Evolutionary conservation across 495 filamentous ascomycete genomes (phyloP).

Genomic region (Pyronema omphalodes): DNA sequence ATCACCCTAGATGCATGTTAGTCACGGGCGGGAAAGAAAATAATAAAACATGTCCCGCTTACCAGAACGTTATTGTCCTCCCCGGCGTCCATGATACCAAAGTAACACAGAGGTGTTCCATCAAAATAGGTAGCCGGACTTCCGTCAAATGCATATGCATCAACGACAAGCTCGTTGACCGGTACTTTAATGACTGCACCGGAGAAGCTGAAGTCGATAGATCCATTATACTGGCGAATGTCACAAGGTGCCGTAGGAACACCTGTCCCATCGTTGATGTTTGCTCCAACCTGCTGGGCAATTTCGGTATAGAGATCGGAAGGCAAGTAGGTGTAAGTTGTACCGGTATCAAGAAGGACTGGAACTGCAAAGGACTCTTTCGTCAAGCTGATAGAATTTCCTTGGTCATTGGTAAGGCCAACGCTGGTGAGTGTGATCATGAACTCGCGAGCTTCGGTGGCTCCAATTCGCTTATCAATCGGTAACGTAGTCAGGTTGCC

Average conservation of each 20-base stretch:
- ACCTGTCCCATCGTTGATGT: constrained; percentile 32
- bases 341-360: constrained; percentile 81
- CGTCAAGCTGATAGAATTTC: constrained; percentile 25
- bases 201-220: constrained; percentile 52
- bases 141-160: constrained; percentile 33
- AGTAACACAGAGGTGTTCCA: constrained; percentile 45
- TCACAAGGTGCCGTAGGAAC: constrained; percentile 58
- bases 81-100: constrained; percentile 57
- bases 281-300: constrained; percentile 43
- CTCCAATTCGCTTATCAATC: constrained; percentile 39
- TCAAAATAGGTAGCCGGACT: constrained; percentile 39
- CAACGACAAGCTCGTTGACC: constrained; percentile 61
- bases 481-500: constrained; percentile 60
- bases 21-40: neutral
- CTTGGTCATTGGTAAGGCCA: constrained; percentile 26
- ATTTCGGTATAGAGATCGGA: constrained; percentile 44
- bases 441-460: constrained; percentile 45
- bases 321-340: constrained; percentile 75
- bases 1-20: constrained; percentile 38
- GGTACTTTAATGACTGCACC: constrained; percentile 48
- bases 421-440: constrained; percentile 58
- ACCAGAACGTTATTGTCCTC: constrained; percentile 45
- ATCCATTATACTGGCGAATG: constrained; percentile 36
- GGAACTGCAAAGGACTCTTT: constrained; percentile 39
- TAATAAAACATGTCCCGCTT: neutral